A percentile compares a stretch with the other conserved stretches of the same genome.
Evolutionary conservation across 139 green algal genomes (phyloP).

Genomic region (Monoraphidium neglectum): DNA sequence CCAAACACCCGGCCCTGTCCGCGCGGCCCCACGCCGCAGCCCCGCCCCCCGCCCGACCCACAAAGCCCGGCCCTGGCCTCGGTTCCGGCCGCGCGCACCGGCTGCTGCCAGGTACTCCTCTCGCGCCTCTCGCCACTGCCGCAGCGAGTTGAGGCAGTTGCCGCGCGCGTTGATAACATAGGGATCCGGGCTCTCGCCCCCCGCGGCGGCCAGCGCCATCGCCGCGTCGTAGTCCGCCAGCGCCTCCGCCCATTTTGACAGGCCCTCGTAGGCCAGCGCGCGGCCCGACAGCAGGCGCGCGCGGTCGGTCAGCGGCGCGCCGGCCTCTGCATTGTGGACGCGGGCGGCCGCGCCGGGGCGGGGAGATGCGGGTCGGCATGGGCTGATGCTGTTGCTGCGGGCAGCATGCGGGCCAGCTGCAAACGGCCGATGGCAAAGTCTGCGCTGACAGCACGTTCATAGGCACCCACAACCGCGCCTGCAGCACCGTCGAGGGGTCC

Average conservation of each 20-base stretch:
- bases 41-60: no score
- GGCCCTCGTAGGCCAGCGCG: constrained; percentile 79
- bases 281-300: constrained; percentile 67
- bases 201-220: constrained; percentile 40
- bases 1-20: no score
- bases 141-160: constrained; percentile 79
- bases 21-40: no score
- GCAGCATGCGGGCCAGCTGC: not conserved
- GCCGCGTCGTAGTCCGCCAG: constrained; percentile 67
- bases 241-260: constrained; percentile 66
- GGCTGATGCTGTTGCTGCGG: not conserved
- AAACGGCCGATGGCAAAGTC: not conserved
- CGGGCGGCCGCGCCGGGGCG: not conserved
- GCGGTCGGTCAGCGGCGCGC: constrained; percentile 7
- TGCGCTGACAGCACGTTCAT: not conserved
- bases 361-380: not conserved
- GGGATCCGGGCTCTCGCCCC: constrained; percentile 52
- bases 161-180: constrained; percentile 82
- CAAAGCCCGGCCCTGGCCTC: no score
- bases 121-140: constrained; percentile 54
- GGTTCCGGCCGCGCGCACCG: no score
- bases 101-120: constrained; percentile 57
- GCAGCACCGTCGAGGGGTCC: not conserved
- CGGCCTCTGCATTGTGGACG: not conserved
- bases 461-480: not conserved